Percentiles rank a stretch among this genome's conserved stretches.
Evolutionary conservation across 805 yeast genomes (phyloP).

Genomic region (Kodamaea hsintzibuensis): DNA sequence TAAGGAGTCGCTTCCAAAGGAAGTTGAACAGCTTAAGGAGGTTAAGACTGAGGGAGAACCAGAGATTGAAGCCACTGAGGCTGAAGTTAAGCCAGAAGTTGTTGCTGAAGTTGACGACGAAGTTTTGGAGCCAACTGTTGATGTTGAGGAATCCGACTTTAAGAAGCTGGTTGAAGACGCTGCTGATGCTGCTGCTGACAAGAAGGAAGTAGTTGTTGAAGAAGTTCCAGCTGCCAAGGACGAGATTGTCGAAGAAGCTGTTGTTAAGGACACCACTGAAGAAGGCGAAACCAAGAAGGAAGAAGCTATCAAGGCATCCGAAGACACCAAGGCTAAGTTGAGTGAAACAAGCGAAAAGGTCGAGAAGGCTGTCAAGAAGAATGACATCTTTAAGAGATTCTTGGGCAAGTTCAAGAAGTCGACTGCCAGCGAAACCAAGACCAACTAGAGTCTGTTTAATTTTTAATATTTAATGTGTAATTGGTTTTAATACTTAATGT

Average conservation of each 20-base stretch:
- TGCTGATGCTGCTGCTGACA: conserved; percentile 11
- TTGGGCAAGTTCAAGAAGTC: conserved; percentile 38
- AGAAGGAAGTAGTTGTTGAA: conserved; percentile 9
- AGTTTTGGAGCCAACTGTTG: conserved; percentile 7
- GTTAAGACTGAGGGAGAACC: conserved; percentile 15
- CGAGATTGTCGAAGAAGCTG: conserved; percentile 11
- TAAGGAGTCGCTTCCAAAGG: conserved; percentile 23
- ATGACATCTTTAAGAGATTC: conserved; percentile 37
- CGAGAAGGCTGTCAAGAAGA: conserved; percentile 38
- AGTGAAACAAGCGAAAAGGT: conserved; percentile 24
- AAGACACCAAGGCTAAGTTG: conserved; percentile 29
- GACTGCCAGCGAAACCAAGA: conserved; percentile 15
- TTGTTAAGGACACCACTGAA: too few relatives aligned
- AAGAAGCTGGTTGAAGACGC: conserved; percentile 5
- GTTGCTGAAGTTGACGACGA: conserved; percentile 9
- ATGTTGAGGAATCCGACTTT: conserved; percentile 9
- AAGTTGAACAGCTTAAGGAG: conserved; percentile 9
- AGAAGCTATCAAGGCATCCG: conserved; percentile 5
- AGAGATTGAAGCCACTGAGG: conserved; percentile 7
- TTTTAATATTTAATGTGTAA: conserved; percentile 6
- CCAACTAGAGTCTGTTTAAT: background rate
- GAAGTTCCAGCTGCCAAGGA: conserved; percentile 10
- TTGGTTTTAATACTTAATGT: conserved; percentile 2
- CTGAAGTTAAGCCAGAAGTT: conserved; percentile 5
- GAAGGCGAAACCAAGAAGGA: conserved; percentile 18